Evolutionary conservation across 2,329 filamentous ascomycete species (phyloP).

Genomic region (Neofusicoccum sp.): DNA sequence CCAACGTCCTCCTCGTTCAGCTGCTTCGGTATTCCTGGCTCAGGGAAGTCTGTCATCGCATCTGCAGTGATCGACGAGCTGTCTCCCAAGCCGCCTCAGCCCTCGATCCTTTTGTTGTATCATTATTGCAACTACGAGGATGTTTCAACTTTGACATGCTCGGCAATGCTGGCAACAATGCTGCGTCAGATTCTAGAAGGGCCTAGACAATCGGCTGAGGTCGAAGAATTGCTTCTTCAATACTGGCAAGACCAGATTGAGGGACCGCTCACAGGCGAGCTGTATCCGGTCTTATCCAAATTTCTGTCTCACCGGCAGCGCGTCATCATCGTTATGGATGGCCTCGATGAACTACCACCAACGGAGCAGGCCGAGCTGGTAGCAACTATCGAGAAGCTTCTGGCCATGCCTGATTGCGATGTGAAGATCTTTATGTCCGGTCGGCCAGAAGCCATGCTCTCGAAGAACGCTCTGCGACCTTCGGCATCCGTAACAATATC

Average conservation of each 20-base stretch:
- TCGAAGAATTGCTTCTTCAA: conserved; percentile 8
- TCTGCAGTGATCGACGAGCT: conserved; percentile 23
- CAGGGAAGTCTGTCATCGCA: conserved; percentile 29
- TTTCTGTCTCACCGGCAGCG: not conserved
- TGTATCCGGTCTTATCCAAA: conserved; percentile 7
- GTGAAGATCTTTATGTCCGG: conserved; percentile 26
- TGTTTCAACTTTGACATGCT: conserved; percentile 21
- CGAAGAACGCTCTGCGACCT: conserved; percentile 12
- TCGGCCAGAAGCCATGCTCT: conserved; percentile 23
- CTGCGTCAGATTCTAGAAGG: conserved; percentile 25
- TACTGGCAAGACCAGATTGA: not conserved
- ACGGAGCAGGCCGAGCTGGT: conserved; percentile 17
- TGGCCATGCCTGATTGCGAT: not conserved
- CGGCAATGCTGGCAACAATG: conserved; percentile 22
- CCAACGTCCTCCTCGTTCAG: conserved; percentile 24
- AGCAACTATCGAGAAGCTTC: conserved; percentile 9
- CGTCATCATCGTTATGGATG: conserved; percentile 25
- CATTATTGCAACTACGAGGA: conserved; percentile 29
- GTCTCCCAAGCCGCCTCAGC: not conserved
- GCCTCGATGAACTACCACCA: conserved; percentile 24
- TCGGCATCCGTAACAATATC: conserved; percentile 21
- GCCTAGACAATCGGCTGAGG: conserved; percentile 18
- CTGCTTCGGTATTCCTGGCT: conserved; percentile 30
- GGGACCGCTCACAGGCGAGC: not conserved
- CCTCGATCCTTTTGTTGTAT: conserved; percentile 19